These are phyloP conservation scores for Tylopilus cervinicoccineus DNA, from an alignment of 768 basidiomycete species.

Conservation along the genomic window DNA sequence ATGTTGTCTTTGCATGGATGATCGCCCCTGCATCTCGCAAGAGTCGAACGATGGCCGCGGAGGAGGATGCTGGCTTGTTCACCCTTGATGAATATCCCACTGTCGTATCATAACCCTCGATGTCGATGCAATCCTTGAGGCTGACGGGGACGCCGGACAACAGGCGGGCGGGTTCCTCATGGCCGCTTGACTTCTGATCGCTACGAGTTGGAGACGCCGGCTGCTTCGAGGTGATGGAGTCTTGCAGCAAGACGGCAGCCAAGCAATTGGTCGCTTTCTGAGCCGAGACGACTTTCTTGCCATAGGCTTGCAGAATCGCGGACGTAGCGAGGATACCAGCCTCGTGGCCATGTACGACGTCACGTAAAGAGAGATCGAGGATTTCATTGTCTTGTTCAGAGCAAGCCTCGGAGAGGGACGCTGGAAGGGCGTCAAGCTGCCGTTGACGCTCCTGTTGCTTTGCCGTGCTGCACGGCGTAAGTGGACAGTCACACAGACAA, in stretches of 20 bases:
- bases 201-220: conserved; percentile 7
- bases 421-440: conserved; percentile 28
- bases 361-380: conserved; percentile 34
- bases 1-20: conserved; percentile 39
- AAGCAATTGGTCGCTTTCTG: conserved; percentile 48
- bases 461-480: conserved; percentile 20
- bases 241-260: conserved; percentile 41
- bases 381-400: conserved; percentile 35
- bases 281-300: conserved; percentile 37
- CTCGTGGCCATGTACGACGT: conserved; percentile 34
- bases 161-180: conserved; percentile 11
- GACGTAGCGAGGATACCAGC: conserved; percentile 24
- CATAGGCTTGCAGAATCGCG: conserved; percentile 37
- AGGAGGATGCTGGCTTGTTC: conserved; percentile 32
- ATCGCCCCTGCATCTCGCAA: conserved; percentile 41
- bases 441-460: conserved; percentile 33
- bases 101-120: conserved; percentile 45
- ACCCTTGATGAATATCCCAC: conserved; percentile 39
- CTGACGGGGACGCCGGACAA: conserved; percentile 48
- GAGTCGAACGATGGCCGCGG: conserved; percentile 38
- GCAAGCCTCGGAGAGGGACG: conserved; percentile 25
- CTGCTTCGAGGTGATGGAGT: conserved; percentile 13
- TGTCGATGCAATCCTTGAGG: conserved; percentile 45
- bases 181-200: not conserved
- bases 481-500: not conserved